Evolutionary conservation across 2,329 filamentous ascomycete species (phyloP), one percentile per base, ranked within the genome.

Genomic region (Tolypocladium album): DNA sequence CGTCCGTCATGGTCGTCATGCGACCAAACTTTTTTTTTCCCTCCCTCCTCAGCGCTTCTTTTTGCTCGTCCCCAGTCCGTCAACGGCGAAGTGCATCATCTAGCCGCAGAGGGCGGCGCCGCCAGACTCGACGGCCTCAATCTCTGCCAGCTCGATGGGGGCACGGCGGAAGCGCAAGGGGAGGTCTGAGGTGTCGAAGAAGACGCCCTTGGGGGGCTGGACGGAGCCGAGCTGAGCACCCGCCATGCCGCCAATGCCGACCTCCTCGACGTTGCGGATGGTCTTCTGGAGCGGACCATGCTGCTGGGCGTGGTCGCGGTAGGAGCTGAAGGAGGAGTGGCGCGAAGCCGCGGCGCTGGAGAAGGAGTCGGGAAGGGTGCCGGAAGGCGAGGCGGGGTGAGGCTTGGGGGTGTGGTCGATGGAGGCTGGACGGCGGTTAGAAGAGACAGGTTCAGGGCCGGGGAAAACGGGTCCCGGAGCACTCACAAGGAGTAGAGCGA

Each of bases 121-220:
- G 59, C 92, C 94, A 60, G 90, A 94, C 84, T 97, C 92, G 70
- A 99, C 84, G 27, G 92, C 92, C 75, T 97, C 94, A 62, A 99
- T 99, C 83, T 99, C 94, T 52, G 87, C 86, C 67, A 87, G 76
- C 43, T 84, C 87, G 76, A 92, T 89, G 15, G 85, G 82, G 56
- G 84, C 78, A 65, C 91, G 84, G 70, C 87, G 85, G 83, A 97
- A 99, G 68, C 93, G 85, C 64, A 80, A 73, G 22, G 94, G 93
- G 31, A 99, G 86, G 77, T 99, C 89, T 67, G 85, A 89, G 67
- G 92, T 86, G 75, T 97, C 94, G 72, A 96, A 97, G 75, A 82
- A 91, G 73, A 90, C 79, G 67, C 93, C 93, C 69, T 85, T 76
- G 61, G 82, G 82, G 43, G 92, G 82, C 66, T 82, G 72, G 63